Conservation (phyloP, 2,329 filamentous ascomycete genomes). For the Dothistroma pini region DNA sequence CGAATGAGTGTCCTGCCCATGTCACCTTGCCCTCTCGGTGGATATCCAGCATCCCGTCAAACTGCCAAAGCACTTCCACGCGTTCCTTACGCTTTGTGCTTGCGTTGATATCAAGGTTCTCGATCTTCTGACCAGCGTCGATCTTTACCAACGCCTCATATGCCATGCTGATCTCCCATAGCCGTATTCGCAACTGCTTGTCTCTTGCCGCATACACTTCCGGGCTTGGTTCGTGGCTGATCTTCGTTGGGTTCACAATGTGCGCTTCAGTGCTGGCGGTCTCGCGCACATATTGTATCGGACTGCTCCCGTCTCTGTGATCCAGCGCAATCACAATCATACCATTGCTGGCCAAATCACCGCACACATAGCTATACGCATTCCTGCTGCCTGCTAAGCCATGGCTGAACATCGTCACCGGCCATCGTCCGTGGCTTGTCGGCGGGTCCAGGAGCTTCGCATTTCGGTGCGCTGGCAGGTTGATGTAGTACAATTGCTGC, state of each 20-base stretch:
- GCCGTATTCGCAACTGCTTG: constrained; percentile 66
- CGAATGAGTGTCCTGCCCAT: constrained; percentile 79
- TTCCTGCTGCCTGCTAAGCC: constrained; percentile 78
- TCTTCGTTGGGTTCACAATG: constrained; percentile 43
- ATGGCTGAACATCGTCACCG: constrained; percentile 81
- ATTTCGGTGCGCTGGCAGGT: constrained; percentile 69
- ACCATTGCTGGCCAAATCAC: constrained; percentile 75
- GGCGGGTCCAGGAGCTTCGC: constrained; percentile 56
- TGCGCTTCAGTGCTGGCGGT: constrained; percentile 44
- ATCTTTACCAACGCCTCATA: constrained; percentile 66
- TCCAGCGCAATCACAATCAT: constrained; percentile 77
- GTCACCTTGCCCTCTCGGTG: constrained; percentile 68
- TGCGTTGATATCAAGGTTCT: constrained; percentile 45
- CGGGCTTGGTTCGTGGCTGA: constrained; percentile 57
- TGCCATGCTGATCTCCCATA: constrained; percentile 73
- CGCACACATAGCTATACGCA: constrained; percentile 77
- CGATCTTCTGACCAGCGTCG: constrained; percentile 52
- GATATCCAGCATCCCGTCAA: constrained; percentile 62
- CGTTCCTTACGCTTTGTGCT: constrained; percentile 35
- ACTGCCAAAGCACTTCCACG: constrained; percentile 53
- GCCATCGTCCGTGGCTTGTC: constrained; percentile 59
- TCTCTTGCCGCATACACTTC: constrained; percentile 66
- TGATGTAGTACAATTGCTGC: constrained; percentile 67
- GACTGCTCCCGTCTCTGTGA: constrained; percentile 76
- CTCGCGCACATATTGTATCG: constrained; percentile 67